phyloP scores from a whole-genome alignment of 1,284 basidiomycete species.

The Leccinum pachyderme region DNA sequence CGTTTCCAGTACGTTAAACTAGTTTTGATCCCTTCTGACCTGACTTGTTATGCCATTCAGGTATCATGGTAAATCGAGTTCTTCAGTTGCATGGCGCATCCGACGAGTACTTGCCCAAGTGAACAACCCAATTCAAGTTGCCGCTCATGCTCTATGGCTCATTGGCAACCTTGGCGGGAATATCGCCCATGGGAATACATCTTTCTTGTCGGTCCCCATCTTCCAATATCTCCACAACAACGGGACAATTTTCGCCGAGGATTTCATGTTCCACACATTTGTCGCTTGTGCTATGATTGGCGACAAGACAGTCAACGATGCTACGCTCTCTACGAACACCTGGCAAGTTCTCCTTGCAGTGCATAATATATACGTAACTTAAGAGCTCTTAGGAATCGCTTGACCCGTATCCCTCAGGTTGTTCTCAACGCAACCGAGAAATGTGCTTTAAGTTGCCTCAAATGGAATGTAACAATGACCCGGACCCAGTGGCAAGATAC shows the following conservation, averaged over 20 bases:
- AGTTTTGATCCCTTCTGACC: background rate
- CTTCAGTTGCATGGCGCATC: slow-evolving; percentile 20
- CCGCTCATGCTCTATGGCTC: slow-evolving; percentile 50
- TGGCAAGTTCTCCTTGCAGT: slow-evolving; percentile 35
- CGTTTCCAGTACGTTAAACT: slow-evolving; percentile 25
- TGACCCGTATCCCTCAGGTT: slow-evolving; percentile 28
- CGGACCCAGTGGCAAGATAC: slow-evolving; percentile 28
- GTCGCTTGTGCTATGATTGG: slow-evolving; percentile 50
- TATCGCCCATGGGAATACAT: slow-evolving; percentile 1
- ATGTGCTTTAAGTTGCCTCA: slow-evolving; percentile 28
- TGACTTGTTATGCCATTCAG: slow-evolving; percentile 15
- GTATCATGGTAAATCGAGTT: slow-evolving; percentile 13
- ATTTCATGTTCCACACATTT: slow-evolving; percentile 40
- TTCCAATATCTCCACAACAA: slow-evolving; percentile 32
- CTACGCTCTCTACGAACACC: slow-evolving; percentile 41
- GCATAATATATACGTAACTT: slow-evolving; percentile 1
- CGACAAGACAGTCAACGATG: slow-evolving; percentile 58
- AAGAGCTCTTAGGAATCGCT: slow-evolving; percentile 26
- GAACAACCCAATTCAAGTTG: slow-evolving; percentile 32
- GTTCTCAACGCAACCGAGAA: slow-evolving; percentile 33
- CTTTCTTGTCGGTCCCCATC: slow-evolving; percentile 31
- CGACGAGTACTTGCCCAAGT: slow-evolving; percentile 18
- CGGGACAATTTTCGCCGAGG: slow-evolving; percentile 28
- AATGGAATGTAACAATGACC: slow-evolving; percentile 29
- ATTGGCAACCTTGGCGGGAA: slow-evolving; percentile 35